Evolutionary conservation across 352 stramenopile species (phyloP).

Genomic region (Pythium aquatile): DNA sequence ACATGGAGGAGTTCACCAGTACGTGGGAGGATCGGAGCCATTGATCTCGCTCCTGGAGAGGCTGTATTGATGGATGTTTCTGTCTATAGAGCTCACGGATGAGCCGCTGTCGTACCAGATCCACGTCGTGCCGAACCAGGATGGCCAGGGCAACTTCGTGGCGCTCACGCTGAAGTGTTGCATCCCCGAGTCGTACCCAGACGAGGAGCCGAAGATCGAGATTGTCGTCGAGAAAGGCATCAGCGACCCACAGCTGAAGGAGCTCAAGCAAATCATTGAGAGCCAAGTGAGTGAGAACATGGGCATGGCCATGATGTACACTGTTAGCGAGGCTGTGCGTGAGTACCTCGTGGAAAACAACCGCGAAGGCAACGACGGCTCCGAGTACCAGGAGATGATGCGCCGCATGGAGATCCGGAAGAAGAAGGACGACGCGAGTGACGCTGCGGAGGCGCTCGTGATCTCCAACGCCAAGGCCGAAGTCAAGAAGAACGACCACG

Average conservation of each 20-base stretch:
- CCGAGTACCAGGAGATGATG: slow-evolving; percentile 89
- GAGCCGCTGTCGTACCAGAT: slow-evolving; percentile 72
- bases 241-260: slow-evolving; percentile 75
- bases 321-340: slow-evolving; percentile 73
- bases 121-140: slow-evolving; percentile 82
- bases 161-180: slow-evolving; percentile 68
- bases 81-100: slow-evolving; percentile 67
- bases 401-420: slow-evolving; percentile 76
- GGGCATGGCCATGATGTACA: slow-evolving; percentile 89
- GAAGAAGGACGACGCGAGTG: slow-evolving; percentile 74
- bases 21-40: slow-evolving; percentile 20
- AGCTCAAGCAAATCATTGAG: slow-evolving; percentile 62
- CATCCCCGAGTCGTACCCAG: slow-evolving; percentile 80
- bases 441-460: slow-evolving; percentile 39
- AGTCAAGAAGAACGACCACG: slow-evolving; percentile 26
- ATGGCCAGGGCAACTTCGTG: slow-evolving; percentile 83
- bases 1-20: slow-evolving; percentile 90
- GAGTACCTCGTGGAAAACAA: slow-evolving; percentile 90
- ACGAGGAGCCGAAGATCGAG: slow-evolving; percentile 70
- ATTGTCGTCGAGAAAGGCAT: slow-evolving; percentile 77
- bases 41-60: not conserved
- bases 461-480: slow-evolving; percentile 8
- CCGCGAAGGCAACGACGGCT: slow-evolving; percentile 80
- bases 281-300: slow-evolving; percentile 77
- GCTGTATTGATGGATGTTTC: not conserved